Percentiles rank a stretch among this genome's conserved stretches.
Conservation (phyloP, 768 basidiomycete species). For the Leucogyrophana mollusca region DNA sequence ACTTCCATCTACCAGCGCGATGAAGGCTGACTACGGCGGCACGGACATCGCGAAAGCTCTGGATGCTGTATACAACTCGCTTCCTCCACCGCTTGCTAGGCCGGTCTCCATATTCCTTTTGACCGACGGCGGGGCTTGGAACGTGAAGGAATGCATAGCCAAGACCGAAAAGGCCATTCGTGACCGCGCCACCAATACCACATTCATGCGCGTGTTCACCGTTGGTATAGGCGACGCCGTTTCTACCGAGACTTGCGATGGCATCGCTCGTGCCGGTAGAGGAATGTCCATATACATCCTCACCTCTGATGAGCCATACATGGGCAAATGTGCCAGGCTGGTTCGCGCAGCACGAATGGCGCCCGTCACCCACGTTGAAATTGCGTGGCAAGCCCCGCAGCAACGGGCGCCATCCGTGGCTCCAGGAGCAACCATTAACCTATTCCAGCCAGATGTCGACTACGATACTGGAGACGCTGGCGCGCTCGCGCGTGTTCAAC, state of each 20-base stretch:
- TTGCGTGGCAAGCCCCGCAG: background rate
- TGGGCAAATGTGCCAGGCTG: background rate
- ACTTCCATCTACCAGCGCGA: too few species aligned
- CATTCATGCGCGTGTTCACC: background rate
- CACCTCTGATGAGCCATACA: background rate
- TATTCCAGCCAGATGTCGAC: too few species aligned
- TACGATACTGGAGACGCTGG: too few species aligned
- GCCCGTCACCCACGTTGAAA: background rate
- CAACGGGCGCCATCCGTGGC: too few species aligned
- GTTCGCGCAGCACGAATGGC: constrained; percentile 1
- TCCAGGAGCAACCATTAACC: too few species aligned
- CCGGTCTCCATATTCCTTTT: background rate
- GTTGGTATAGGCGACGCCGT: too few species aligned
- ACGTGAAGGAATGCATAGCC: too few species aligned
- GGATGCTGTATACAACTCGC: too few species aligned
- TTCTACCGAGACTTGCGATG: constrained; percentile 3
- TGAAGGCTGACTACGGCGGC: too few species aligned
- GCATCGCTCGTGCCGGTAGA: constrained; percentile 10
- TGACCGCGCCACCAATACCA: background rate
- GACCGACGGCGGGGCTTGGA: background rate
- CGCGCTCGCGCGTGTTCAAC: too few species aligned
- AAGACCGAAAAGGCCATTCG: too few species aligned
- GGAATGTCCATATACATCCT: constrained; percentile 1
- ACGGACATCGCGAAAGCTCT: background rate
- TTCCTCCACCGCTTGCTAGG: background rate